Evolutionary conservation across 176 grass and related monocot species (phyloP).

Genomic region (Miscanthus lutarioriparius): DNA sequence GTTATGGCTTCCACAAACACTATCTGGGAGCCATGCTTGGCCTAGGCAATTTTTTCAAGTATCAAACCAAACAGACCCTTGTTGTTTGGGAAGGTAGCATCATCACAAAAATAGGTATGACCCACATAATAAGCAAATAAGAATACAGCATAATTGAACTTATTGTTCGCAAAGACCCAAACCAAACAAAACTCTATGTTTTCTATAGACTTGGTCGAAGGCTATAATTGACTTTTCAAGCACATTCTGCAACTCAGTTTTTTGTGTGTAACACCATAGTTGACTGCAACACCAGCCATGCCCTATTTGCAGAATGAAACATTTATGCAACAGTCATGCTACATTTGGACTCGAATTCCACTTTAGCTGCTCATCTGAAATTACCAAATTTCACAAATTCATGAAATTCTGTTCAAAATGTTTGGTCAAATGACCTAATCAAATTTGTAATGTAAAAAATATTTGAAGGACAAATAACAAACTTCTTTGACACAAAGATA

Average conservation of each 20-base stretch:
- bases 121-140: not conserved
- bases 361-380: constrained; percentile 2
- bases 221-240: not conserved
- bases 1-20: not conserved
- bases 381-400: not conserved
- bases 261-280: not conserved
- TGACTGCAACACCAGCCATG: not conserved
- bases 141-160: not conserved
- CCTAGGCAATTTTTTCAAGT: too few relatives aligned
- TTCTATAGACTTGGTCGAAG: not conserved
- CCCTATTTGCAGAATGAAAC: not conserved
- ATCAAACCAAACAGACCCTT: too few relatives aligned
- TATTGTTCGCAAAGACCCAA: not conserved
- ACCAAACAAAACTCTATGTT: not conserved
- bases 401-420: not conserved
- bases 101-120: not conserved
- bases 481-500: not conserved
- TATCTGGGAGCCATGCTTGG: too few relatives aligned
- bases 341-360: not conserved
- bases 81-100: not conserved
- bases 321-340: not conserved
- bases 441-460: not conserved
- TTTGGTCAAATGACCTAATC: not conserved
- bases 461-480: not conserved
- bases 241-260: not conserved